Evolutionary conservation across 1,139 yeast genomes (phyloP).

Genomic region (Candida albicans): DNA sequence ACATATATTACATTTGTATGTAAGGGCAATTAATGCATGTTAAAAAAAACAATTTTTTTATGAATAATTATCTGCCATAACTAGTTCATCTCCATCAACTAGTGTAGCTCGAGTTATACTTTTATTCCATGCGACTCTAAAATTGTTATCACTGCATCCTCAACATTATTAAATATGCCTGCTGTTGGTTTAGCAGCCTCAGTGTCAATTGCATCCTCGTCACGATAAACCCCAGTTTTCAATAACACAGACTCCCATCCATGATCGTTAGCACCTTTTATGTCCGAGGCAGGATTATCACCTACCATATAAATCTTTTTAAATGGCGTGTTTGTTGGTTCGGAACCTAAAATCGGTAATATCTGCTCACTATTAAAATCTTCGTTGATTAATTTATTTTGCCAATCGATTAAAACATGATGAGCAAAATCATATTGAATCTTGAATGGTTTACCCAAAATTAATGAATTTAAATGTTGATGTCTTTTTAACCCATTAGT

Average conservation of each 20-base stretch:
- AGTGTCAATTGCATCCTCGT: conserved; percentile 48
- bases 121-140: conserved; percentile 20
- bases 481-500: conserved; percentile 47
- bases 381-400: conserved; percentile 29
- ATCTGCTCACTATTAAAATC: conserved; percentile 21
- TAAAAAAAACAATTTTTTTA: no score
- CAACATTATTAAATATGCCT: conserved; percentile 52
- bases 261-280: conserved; percentile 78
- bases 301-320: conserved; percentile 85
- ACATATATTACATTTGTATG: no score
- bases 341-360: conserved; percentile 37
- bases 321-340: conserved; percentile 46
- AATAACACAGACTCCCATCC: conserved; percentile 90
- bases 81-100: no score
- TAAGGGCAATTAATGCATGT: no score
- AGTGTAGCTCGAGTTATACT: background rate
- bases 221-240: conserved; percentile 82
- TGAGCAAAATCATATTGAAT: conserved; percentile 86
- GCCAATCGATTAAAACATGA: conserved; percentile 64
- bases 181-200: conserved; percentile 43
- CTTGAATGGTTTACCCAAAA: conserved; percentile 82
- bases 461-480: conserved; percentile 50
- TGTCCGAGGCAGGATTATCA: conserved; percentile 92
- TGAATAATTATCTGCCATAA: no score
- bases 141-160: conserved; percentile 41